phyloP scores from a whole-genome alignment of 805 yeast species.

The Candida jianshihensis region DNA sequence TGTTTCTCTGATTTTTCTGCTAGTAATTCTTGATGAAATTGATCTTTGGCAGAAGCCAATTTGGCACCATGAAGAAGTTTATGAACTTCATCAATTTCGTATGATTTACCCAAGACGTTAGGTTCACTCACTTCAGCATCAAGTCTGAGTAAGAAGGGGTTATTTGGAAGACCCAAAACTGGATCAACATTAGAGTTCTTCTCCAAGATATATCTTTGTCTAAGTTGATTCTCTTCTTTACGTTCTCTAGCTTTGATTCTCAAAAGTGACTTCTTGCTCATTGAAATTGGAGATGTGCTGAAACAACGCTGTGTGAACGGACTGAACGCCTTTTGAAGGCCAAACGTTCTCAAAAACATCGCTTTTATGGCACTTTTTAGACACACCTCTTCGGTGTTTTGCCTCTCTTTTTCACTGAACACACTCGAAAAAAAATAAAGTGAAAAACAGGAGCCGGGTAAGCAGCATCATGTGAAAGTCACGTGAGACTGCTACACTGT shows the following conservation, averaged over 20 bases:
- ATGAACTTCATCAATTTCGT: constrained; percentile 59
- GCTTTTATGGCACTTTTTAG: too few species aligned
- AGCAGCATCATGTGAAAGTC: too few species aligned
- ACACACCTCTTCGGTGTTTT: too few species aligned
- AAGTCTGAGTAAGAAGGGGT: constrained; percentile 64
- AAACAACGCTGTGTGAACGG: too few species aligned
- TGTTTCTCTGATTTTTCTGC: constrained; percentile 44
- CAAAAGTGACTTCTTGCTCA: constrained; percentile 17
- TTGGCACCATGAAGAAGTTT: constrained; percentile 74
- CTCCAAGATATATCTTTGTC: constrained; percentile 21
- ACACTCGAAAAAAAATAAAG: too few species aligned
- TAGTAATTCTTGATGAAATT: constrained; percentile 16
- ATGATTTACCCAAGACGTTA: constrained; percentile 52
- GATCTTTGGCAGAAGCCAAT: constrained; percentile 40
- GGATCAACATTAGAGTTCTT: constrained; percentile 49
- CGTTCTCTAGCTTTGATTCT: constrained; percentile 19
- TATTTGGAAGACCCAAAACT: constrained; percentile 64
- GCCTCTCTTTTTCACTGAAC: too few species aligned
- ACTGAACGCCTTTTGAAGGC: too few species aligned
- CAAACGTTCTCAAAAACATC: too few species aligned
- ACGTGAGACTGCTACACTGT: too few species aligned
- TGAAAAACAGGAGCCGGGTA: too few species aligned
- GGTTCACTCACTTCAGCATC: constrained; percentile 62
- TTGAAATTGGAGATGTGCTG: constrained; percentile 5
- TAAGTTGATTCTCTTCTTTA: constrained; percentile 20